Evolutionary conservation across 495 filamentous ascomycete species (phyloP).

Genomic region (Parathielavia appendiculata): DNA sequence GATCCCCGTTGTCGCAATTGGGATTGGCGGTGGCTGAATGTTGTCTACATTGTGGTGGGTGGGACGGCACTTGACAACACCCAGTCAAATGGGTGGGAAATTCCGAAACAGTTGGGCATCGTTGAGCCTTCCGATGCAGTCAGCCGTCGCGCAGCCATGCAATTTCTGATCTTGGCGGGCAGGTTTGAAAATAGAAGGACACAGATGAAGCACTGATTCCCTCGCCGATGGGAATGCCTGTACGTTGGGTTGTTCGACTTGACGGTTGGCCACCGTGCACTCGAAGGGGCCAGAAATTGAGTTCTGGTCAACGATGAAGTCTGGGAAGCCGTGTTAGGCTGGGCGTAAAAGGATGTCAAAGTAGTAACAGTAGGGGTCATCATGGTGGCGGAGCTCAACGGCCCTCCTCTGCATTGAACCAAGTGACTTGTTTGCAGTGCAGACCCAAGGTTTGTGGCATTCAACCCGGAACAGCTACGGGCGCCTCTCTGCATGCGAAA

Average conservation of each 20-base stretch:
- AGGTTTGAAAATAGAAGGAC: no score
- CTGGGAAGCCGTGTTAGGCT: no score
- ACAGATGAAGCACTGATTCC: no score
- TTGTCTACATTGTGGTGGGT: constrained; percentile 5
- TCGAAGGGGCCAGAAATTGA: no score
- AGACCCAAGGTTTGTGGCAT: not conserved
- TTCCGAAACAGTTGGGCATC: not conserved
- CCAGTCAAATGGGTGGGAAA: constrained; percentile 6
- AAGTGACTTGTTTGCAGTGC: not conserved
- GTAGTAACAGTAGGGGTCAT: no score
- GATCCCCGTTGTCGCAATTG: constrained; percentile 15
- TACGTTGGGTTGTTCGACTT: no score
- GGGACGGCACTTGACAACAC: not conserved
- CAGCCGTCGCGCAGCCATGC: not conserved
- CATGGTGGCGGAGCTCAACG: not conserved
- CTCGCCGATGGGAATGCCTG: no score
- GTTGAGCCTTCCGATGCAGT: not conserved
- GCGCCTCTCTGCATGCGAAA: not conserved
- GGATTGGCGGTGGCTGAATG: constrained; percentile 25
- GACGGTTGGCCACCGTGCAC: no score
- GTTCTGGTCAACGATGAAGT: no score
- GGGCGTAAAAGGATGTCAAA: no score
- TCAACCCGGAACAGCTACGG: constrained; percentile 2
- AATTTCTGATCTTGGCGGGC: no score
- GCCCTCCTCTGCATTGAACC: not conserved